Conservation (phyloP, 2,329 filamentous ascomycete genomes). For the Exserohilum rostratum region DNA sequence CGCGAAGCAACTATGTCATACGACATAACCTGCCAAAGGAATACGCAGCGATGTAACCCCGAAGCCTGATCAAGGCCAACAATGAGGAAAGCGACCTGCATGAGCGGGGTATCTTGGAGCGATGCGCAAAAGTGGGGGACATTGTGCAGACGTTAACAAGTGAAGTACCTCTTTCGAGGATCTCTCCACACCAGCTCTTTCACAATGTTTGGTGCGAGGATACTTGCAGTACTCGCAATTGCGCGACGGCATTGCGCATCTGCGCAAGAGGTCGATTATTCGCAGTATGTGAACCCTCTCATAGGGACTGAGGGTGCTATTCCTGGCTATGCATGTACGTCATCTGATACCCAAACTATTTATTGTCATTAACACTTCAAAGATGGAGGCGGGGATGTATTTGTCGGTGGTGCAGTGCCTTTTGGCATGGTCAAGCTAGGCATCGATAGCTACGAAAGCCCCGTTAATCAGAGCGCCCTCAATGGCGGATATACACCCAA, state of each 20-base stretch:
- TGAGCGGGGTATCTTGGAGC: background rate
- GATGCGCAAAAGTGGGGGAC: background rate
- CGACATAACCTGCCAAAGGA: background rate
- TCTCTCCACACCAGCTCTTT: background rate
- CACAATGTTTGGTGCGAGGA: background rate
- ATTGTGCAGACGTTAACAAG: background rate
- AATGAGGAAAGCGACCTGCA: slow-evolving; percentile 2
- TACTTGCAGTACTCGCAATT: slow-evolving; percentile 1
- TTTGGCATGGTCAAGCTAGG: slow-evolving; percentile 52
- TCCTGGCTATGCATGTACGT: slow-evolving; percentile 45
- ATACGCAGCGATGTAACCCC: slow-evolving; percentile 28
- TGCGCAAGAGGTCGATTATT: slow-evolving; percentile 36
- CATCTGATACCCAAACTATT: background rate
- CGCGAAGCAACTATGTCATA: slow-evolving; percentile 22
- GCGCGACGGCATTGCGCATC: background rate
- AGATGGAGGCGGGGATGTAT: slow-evolving; percentile 50
- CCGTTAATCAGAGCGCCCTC: slow-evolving; percentile 43
- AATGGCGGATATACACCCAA: slow-evolving; percentile 52
- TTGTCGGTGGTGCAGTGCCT: slow-evolving; percentile 47
- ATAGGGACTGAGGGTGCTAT: slow-evolving; percentile 56
- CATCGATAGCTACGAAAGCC: slow-evolving; percentile 48
- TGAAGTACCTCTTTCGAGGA: background rate
- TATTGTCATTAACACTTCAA: background rate
- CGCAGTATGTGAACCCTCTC: slow-evolving; percentile 53
- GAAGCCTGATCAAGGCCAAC: slow-evolving; percentile 15